phyloP scores from a whole-genome alignment of 2,329 filamentous ascomycete genomes.

The Aspergillus ustus region DNA sequence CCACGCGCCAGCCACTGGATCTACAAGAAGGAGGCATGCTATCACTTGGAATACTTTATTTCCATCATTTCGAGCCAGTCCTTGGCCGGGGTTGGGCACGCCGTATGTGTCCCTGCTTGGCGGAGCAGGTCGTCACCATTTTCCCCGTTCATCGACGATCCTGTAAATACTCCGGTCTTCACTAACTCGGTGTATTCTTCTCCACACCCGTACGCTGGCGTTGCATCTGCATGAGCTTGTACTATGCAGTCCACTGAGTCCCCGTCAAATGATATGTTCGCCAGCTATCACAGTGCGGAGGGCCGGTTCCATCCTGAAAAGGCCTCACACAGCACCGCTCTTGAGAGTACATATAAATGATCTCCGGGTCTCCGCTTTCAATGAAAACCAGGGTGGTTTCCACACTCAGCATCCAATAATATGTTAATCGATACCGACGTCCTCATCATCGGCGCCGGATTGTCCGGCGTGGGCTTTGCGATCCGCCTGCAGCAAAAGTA shows the following conservation, averaged over 20 bases:
- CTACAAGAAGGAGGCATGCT: not conserved
- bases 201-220: not conserved
- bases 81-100: not conserved
- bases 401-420: not conserved
- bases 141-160: not conserved
- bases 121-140: not conserved
- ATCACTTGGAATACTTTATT: not conserved
- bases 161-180: not conserved
- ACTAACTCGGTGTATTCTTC: not conserved
- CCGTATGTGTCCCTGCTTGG: not conserved
- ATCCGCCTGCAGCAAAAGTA: slow-evolving; percentile 50
- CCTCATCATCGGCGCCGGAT: slow-evolving; percentile 57
- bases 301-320: not conserved
- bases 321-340: not conserved
- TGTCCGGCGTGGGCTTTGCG: slow-evolving; percentile 53
- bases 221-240: not conserved
- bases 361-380: not conserved
- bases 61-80: not conserved
- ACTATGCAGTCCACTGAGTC: not conserved
- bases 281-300: not conserved
- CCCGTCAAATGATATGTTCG: not conserved
- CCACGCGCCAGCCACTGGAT: not conserved
- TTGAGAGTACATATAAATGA: not conserved
- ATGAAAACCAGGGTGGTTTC: not conserved
- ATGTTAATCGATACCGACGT: slow-evolving; percentile 48